Evolutionary conservation across 2,329 filamentous ascomycete species (phyloP).

Genomic region (Sarocladiaceae sp.): DNA sequence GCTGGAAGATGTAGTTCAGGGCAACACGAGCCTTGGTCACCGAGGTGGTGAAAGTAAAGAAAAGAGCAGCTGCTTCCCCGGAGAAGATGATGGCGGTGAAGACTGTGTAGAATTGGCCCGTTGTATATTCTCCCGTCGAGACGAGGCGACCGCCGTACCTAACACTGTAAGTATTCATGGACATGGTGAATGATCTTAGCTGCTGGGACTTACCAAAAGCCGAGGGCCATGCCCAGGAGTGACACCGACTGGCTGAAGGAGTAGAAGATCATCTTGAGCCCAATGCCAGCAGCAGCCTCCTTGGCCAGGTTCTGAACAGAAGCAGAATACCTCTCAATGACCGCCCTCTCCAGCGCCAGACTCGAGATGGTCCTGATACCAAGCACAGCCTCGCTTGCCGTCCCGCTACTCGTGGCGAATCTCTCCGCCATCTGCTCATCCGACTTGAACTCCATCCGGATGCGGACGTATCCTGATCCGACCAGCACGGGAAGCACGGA

Average conservation of each 20-base stretch:
- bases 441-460: constrained; percentile 41
- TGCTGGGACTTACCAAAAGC: constrained; percentile 27
- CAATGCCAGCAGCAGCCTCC: constrained; percentile 22
- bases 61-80: constrained; percentile 31
- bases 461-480: constrained; percentile 38
- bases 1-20: constrained; percentile 42
- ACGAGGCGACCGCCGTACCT: constrained; percentile 34
- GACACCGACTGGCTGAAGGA: constrained; percentile 33
- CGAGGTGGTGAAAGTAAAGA: constrained; percentile 41
- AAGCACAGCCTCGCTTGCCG: constrained; percentile 43
- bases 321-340: constrained; percentile 29
- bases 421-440: constrained; percentile 35
- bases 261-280: constrained; percentile 35
- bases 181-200: too few species aligned
- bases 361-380: constrained; percentile 44
- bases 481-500: constrained; percentile 40
- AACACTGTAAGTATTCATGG: too few species aligned
- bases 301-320: constrained; percentile 25
- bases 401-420: constrained; percentile 40
- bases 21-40: constrained; percentile 43
- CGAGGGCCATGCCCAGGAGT: constrained; percentile 30
- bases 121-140: constrained; percentile 38
- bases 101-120: constrained; percentile 41
- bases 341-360: constrained; percentile 37
- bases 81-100: constrained; percentile 45